These are phyloP conservation scores for Leucosporidium yakuticum DNA, from an alignment of 768 basidiomycete genomes.

Conservation along the genomic window DNA sequence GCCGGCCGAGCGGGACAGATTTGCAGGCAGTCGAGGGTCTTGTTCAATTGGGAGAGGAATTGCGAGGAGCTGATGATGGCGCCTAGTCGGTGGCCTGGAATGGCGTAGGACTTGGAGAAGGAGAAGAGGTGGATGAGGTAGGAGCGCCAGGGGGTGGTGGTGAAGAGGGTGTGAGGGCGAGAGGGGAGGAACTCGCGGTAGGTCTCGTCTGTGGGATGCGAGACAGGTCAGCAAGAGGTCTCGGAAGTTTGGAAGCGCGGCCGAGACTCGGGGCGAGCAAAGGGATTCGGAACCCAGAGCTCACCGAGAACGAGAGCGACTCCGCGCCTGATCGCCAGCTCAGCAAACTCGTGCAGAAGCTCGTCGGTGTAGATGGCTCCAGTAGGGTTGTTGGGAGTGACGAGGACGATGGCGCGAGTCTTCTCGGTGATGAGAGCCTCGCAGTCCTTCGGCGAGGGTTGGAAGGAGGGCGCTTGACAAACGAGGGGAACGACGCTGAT, in stretches of 20 bases:
- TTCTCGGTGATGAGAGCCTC: slow-evolving; percentile 53
- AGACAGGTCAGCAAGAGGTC: too few relatives aligned
- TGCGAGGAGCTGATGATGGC: slow-evolving; percentile 58
- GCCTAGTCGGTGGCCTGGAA: slow-evolving; percentile 79
- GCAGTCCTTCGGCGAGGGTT: slow-evolving; percentile 55
- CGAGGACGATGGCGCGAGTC: slow-evolving; percentile 65
- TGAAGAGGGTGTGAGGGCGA: slow-evolving; percentile 44
- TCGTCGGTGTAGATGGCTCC: slow-evolving; percentile 61
- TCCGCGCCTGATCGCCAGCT: slow-evolving; percentile 53
- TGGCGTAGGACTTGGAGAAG: slow-evolving; percentile 52
- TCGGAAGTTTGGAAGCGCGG: too few relatives aligned
- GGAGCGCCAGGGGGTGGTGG: slow-evolving; percentile 38
- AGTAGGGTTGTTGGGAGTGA: slow-evolving; percentile 72
- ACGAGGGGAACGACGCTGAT: slow-evolving; percentile 29
- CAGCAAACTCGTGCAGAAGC: slow-evolving; percentile 57
- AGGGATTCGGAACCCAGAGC: too few relatives aligned
- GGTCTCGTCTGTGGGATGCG: slow-evolving; percentile 58
- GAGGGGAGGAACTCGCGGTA: slow-evolving; percentile 71
- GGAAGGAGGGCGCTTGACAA: slow-evolving; percentile 52
- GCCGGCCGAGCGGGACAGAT: slow-evolving; percentile 65
- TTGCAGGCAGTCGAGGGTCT: slow-evolving; percentile 71
- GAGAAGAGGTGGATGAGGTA: slow-evolving; percentile 37
- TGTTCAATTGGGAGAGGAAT: slow-evolving; percentile 53
- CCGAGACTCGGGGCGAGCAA: too few relatives aligned
- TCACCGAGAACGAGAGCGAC: slow-evolving; percentile 59